Evolutionary conservation across 2,329 filamentous ascomycete species (phyloP).

Genomic region (Fusarium decemcellulare): DNA sequence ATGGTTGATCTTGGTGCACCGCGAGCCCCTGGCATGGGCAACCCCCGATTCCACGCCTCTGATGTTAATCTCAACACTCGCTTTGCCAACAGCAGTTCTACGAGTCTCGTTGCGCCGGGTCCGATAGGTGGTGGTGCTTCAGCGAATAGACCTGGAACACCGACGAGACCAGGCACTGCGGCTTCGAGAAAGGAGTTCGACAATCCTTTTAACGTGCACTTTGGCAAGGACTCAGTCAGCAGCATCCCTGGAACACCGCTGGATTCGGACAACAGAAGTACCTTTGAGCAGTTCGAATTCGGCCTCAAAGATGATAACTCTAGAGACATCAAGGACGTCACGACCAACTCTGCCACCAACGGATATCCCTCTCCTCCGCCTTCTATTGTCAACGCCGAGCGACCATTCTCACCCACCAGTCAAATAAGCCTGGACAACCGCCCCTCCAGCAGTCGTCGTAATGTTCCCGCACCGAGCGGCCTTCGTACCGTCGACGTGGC

Average conservation of each 20-base stretch:
- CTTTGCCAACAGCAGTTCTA: constrained; percentile 53
- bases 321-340: constrained; percentile 20
- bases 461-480: constrained; percentile 38
- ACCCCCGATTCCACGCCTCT: constrained; percentile 52
- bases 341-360: constrained; percentile 21
- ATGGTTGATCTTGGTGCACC: constrained; percentile 60
- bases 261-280: constrained; percentile 50
- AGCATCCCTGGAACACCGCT: constrained; percentile 45
- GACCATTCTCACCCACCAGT: constrained; percentile 41
- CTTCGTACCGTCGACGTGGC: constrained; percentile 47
- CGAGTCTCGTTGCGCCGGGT: constrained; percentile 53
- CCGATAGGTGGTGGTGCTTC: constrained; percentile 47
- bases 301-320: constrained; percentile 41
- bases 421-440: constrained; percentile 24
- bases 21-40: constrained; percentile 45
- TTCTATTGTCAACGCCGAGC: constrained; percentile 52
- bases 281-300: constrained; percentile 59
- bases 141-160: constrained; percentile 41
- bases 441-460: constrained; percentile 40
- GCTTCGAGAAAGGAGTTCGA: constrained; percentile 56
- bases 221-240: constrained; percentile 49
- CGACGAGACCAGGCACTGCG: constrained; percentile 53
- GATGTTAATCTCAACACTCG: constrained; percentile 56
- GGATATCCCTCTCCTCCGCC: constrained; percentile 57
- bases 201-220: constrained; percentile 65